Conservation (phyloP, 805 yeast species). For the Metschnikowia baotianmanensis region DNA sequence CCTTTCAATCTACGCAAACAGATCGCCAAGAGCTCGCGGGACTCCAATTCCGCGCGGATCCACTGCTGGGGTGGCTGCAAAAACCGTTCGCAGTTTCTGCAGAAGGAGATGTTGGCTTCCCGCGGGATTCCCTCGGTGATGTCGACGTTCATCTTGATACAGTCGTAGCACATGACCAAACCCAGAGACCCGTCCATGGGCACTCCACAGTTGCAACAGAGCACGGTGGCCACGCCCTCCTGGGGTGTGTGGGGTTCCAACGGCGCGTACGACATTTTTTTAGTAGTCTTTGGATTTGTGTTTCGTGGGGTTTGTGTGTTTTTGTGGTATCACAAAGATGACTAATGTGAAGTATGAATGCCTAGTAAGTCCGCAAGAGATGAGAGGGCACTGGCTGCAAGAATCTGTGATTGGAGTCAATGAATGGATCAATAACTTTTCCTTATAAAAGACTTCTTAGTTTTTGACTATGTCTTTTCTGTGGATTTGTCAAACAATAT, state of each 20-base stretch:
- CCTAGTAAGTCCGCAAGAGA: background rate
- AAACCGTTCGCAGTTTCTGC: constrained; percentile 96
- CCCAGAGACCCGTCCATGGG: constrained; percentile 97
- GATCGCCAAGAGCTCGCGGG: constrained; percentile 87
- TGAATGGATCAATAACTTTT: too few species aligned
- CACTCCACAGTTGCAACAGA: constrained; percentile 97
- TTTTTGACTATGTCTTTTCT: background rate
- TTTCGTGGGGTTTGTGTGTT: background rate
- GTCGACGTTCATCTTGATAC: constrained; percentile 90
- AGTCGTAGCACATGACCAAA: constrained; percentile 93
- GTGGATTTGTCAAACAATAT: background rate
- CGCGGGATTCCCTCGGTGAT: constrained; percentile 90
- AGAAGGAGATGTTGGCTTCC: constrained; percentile 89
- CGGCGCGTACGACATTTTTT: constrained; percentile 20
- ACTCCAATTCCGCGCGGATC: constrained; percentile 87
- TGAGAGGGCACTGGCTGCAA: background rate
- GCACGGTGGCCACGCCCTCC: constrained; percentile 67
- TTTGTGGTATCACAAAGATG: background rate
- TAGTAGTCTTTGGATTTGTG: background rate
- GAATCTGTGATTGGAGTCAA: too few species aligned
- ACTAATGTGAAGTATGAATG: background rate
- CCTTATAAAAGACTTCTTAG: background rate
- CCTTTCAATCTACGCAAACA: constrained; percentile 89
- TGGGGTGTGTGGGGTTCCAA: constrained; percentile 14
- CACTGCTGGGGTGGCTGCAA: constrained; percentile 94